Conservation (phyloP, 805 yeast species). For the Schwanniomyces occidentalis region DNA sequence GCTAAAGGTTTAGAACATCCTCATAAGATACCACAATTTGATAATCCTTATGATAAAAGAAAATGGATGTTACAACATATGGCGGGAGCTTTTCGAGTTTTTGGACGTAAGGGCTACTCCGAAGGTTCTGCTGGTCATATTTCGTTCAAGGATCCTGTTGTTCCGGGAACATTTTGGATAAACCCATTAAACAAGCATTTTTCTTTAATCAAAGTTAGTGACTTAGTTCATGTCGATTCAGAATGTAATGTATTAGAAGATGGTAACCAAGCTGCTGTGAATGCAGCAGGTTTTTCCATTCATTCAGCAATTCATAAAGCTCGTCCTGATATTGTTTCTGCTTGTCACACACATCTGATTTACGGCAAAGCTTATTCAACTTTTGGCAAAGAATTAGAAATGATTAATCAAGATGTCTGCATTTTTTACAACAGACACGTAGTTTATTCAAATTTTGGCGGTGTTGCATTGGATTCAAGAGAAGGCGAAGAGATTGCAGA, state of each 20-base stretch:
- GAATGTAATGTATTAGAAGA: slow-evolving; percentile 38
- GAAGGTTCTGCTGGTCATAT: slow-evolving; percentile 89
- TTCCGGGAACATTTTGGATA: slow-evolving; percentile 83
- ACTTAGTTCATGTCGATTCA: slow-evolving; percentile 40
- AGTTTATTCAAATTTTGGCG: slow-evolving; percentile 72
- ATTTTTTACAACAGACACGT: slow-evolving; percentile 63
- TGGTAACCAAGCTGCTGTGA: slow-evolving; percentile 39
- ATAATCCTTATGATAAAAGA: slow-evolving; percentile 49
- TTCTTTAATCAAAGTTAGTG: slow-evolving; percentile 37
- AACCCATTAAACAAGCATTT: slow-evolving; percentile 86
- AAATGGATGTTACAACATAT: slow-evolving; percentile 65
- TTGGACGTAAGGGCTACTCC: slow-evolving; percentile 73
- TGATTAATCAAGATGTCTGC: slow-evolving; percentile 80
- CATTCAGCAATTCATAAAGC: slow-evolving; percentile 41
- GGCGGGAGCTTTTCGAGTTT: slow-evolving; percentile 84
- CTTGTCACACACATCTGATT: slow-evolving; percentile 42
- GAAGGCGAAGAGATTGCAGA: slow-evolving; percentile 33
- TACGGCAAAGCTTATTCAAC: slow-evolving; percentile 41
- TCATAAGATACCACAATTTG: slow-evolving; percentile 52
- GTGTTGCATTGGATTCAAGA: slow-evolving; percentile 55
- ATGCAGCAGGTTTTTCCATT: slow-evolving; percentile 44
- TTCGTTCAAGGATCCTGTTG: slow-evolving; percentile 80
- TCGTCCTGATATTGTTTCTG: slow-evolving; percentile 40
- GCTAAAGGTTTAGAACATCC: slow-evolving; percentile 56
- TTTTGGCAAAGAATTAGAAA: slow-evolving; percentile 52